Percentiles rank a stretch among this genome's conserved stretches.
These are phyloP conservation scores for Kazachstania kunashirensis DNA, from an alignment of 805 yeast species.

Conservation along the genomic window DNA sequence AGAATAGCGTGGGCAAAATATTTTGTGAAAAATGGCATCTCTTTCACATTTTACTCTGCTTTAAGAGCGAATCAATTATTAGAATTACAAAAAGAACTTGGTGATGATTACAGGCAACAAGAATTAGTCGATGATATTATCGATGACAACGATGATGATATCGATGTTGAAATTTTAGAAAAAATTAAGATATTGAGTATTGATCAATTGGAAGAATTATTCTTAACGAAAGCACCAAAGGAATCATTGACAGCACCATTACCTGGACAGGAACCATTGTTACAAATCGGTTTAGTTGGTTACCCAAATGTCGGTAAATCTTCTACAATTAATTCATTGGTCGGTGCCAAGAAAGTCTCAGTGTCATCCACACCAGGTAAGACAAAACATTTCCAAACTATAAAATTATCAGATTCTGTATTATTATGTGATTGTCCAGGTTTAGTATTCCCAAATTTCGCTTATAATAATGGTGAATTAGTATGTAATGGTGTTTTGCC, in stretches of 20 bases:
- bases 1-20: slow-evolving; percentile 81
- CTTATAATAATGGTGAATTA: slow-evolving; percentile 89
- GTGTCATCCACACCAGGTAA: slow-evolving; percentile 98
- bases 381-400: slow-evolving; percentile 97
- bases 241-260: slow-evolving; percentile 43
- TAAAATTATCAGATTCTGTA: slow-evolving; percentile 70
- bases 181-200: slow-evolving; percentile 65
- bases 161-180: slow-evolving; percentile 33
- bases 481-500: slow-evolving; percentile 99
- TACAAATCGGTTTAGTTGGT: slow-evolving; percentile 93
- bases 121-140: slow-evolving; percentile 16
- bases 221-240: slow-evolving; percentile 65
- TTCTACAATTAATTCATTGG: slow-evolving; percentile 93
- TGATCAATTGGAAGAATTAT: slow-evolving; percentile 75
- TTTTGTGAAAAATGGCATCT: slow-evolving; percentile 57
- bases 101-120: slow-evolving; percentile 18
- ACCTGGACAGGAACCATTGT: slow-evolving; percentile 50
- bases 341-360: slow-evolving; percentile 95
- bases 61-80: slow-evolving; percentile 67
- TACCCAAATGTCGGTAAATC: slow-evolving; percentile 96
- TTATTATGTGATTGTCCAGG: slow-evolving; percentile 98
- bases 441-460: slow-evolving; percentile 95
- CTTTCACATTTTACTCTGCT: slow-evolving; percentile 90
- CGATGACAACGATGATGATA: slow-evolving; percentile 24
- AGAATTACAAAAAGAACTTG: slow-evolving; percentile 45